phyloP scores from a whole-genome alignment of 2,329 filamentous ascomycete genomes.

The Xylariaceae sp. region DNA sequence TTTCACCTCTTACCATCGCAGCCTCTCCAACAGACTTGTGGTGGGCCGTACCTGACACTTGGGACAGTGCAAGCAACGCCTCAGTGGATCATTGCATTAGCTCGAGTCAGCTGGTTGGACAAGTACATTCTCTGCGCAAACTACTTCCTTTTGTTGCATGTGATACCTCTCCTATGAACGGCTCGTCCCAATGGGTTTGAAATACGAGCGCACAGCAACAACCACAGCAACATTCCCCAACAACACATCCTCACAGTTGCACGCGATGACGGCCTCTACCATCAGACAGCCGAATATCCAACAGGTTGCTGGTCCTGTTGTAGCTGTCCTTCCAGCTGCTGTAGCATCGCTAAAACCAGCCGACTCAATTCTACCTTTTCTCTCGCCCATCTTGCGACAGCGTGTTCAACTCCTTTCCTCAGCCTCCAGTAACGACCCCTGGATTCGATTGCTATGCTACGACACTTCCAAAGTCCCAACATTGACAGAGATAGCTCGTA shows the following conservation, averaged over 20 bases:
- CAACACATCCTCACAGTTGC: background rate
- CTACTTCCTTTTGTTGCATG: too few relatives aligned
- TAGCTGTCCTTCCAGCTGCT: slow-evolving; percentile 57
- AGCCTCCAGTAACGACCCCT: slow-evolving; percentile 56
- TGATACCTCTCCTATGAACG: slow-evolving; percentile 10
- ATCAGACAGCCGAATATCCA: slow-evolving; percentile 43
- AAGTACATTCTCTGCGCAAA: slow-evolving; percentile 1
- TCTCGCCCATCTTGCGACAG: slow-evolving; percentile 63
- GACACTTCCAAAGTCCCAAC: slow-evolving; percentile 51
- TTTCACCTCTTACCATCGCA: too few relatives aligned
- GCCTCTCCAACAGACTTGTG: too few relatives aligned
- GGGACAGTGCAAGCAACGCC: too few relatives aligned
- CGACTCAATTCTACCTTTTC: slow-evolving; percentile 51
- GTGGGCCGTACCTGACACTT: too few relatives aligned
- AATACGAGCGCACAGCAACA: slow-evolving; percentile 8
- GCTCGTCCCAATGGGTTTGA: slow-evolving; percentile 2
- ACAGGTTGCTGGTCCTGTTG: slow-evolving; percentile 49
- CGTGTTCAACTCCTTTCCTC: slow-evolving; percentile 60
- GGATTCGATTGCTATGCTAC: slow-evolving; percentile 71
- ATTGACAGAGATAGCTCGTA: slow-evolving; percentile 57
- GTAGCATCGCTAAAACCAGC: slow-evolving; percentile 55
- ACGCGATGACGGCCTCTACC: slow-evolving; percentile 21
- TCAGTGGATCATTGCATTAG: background rate
- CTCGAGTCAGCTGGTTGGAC: slow-evolving; percentile 8
- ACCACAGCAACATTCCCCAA: background rate